Evolutionary conservation across 73 alveolate species (phyloP), one percentile per base, ranked within the genome.

Genomic region (Urostyla sp.): DNA sequence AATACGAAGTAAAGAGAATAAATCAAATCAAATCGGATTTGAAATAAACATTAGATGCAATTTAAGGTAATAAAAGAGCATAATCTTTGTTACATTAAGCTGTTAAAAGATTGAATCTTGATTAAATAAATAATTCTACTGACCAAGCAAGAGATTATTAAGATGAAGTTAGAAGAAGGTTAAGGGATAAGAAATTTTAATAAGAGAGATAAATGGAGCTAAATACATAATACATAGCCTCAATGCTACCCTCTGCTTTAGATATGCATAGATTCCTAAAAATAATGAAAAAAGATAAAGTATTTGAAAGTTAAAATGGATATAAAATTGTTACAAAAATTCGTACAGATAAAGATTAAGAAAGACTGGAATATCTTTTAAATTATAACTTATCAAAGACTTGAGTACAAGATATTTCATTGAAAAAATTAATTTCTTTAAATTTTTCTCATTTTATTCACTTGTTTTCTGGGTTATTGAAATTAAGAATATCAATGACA

Each of bases 181-280:
- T 69, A 18, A 69, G 69, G 48, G 83, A 48, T 0, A 69, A 69
- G 31, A 69, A 69, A 46, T 24, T 37, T 27, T 18, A 48, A 1
- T 56, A 45, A 6, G 83, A 69, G 53, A 6, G 30, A 5, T 16
- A 69, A 27, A 6, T 27, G 36, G 83, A 69, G 40, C 56, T n/a
- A 20, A 69, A 45, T 18, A 69, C 49, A 8, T 54, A 56, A 7
- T 69, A 48, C 23, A 69, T 69, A 21, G 56, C 83, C 7, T 15
- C 83, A 3, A 69, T 69, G 83, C 83, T 69, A 1, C 83, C 83
- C 5, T 46, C 72, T n/a, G 83, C 83, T 2, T 45, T 46, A 7
- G 83, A 69, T 6, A 69, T 69, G 83, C 83, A 69, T 37, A 69
- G 49, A 49, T 69, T 69, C 32, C 44, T 49, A 4, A 69, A 69